phyloP scores from a whole-genome alignment of 192 early-diverging fungal genomes.

The Thamnidium elegans region DNA sequence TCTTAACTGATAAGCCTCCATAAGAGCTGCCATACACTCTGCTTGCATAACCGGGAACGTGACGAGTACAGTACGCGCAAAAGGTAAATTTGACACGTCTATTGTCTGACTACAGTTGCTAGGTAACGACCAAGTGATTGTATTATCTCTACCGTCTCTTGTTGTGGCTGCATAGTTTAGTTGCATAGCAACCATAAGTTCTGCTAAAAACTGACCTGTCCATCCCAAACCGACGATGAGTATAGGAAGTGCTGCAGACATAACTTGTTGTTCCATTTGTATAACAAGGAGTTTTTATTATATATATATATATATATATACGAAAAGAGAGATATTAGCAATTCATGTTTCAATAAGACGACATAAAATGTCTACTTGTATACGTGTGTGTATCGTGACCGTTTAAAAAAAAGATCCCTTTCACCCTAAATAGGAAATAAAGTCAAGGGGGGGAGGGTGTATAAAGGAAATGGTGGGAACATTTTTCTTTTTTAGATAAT shows the following conservation, averaged over 20 bases:
- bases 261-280: slow-evolving; percentile 19
- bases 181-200: neutral
- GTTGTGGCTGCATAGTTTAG: slow-evolving; percentile 33
- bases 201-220: slow-evolving; percentile 32
- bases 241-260: slow-evolving; percentile 21
- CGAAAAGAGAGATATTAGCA: no score
- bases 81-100: slow-evolving; percentile 44
- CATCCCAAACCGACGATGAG: slow-evolving; percentile 34
- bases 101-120: slow-evolving; percentile 11
- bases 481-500: no score
- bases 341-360: no score
- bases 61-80: slow-evolving; percentile 47
- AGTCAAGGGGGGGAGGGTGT: no score
- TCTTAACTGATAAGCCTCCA: slow-evolving; percentile 32
- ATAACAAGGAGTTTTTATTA: no score
- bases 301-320: no score
- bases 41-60: slow-evolving; percentile 55
- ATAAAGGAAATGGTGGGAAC: no score
- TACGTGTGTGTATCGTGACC: no score
- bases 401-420: no score
- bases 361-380: no score
- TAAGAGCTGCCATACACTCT: slow-evolving; percentile 26
- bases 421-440: no score
- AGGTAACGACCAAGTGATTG: slow-evolving; percentile 48
- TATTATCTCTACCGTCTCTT: slow-evolving; percentile 47